Base-by-base conservation (phyloP, 495 filamentous ascomycete genomes). In the Glutinoglossum americanum region DNA sequence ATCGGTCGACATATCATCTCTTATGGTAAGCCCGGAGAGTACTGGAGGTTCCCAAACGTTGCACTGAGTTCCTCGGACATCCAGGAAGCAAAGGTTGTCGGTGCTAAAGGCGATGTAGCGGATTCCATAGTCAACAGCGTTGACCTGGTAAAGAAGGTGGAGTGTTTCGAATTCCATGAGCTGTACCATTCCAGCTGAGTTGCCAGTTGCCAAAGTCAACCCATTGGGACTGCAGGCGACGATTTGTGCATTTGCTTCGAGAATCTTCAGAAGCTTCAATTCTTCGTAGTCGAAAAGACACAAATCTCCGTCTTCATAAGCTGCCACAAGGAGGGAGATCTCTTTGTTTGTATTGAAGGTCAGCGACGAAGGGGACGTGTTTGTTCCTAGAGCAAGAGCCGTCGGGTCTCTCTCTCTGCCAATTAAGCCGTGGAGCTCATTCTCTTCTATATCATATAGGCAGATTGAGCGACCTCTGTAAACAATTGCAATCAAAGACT, bases 31-130 rank as follows among this genome's bases (percentile, higher is more conserved):
- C 26, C 62, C 51, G 5, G 64, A 54, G 23, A 70, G 56, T 8
- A 57, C 63, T 0, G 59, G 57, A 3, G 67, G 68, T 10, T 65
- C 68, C 68, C 68, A 68, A 4, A 70, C 63, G 9, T 66, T 63
- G 27, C 51, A 60, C 54, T 70, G 66, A 25, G 60, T 54, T 5
- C 49, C 62, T 3, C 61, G 59, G 0, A 68, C 53, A 51, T 70
- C 66, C 17, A 68, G 32, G 28, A 69, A 62, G 7, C 66, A 63
- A 9, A 61, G 53, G 21, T 66, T 66, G 39, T 70, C 67, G 2
- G 48, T 21, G 45, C 57, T 67, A 51, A 70, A 66, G 4, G 61
- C 44, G 23, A 69, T 23, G 1, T 51, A 59, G 26, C 58, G 59
- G 21, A 69, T 63, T 0, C 58, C 32, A 7, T 60, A 59, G n/a